Evolutionary conservation across 2,329 filamentous ascomycete species (phyloP).

Genomic region (Didymella arachidicola): DNA sequence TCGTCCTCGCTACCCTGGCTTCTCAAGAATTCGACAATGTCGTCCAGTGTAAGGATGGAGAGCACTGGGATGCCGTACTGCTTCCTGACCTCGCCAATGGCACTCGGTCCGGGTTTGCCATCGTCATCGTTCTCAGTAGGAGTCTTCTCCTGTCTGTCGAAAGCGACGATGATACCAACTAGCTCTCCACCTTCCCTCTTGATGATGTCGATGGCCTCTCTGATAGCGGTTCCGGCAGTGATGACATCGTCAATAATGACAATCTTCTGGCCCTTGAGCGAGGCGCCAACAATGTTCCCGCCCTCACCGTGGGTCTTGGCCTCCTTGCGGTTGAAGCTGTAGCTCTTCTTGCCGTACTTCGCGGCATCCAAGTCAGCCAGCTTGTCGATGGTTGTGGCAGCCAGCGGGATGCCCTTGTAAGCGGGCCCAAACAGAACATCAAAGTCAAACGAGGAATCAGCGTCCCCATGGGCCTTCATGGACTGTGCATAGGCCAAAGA

Average conservation of each 20-base stretch:
- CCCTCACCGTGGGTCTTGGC: constrained; percentile 96
- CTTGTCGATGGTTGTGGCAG: constrained; percentile 77
- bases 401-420: constrained; percentile 97
- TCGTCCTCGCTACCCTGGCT: constrained; percentile 56
- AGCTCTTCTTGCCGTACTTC: constrained; percentile 74
- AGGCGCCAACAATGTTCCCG: constrained; percentile 87
- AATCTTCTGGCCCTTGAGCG: constrained; percentile 82
- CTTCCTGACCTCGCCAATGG: constrained; percentile 83
- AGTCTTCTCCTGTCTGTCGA: constrained; percentile 87
- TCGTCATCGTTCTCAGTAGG: constrained; percentile 68
- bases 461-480: constrained; percentile 56
- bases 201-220: constrained; percentile 91
- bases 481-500: constrained; percentile 79
- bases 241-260: constrained; percentile 97
- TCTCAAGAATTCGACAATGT: constrained; percentile 66
- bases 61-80: constrained; percentile 85
- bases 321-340: constrained; percentile 95
- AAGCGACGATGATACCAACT: constrained; percentile 84
- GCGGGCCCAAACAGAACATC: constrained; percentile 93
- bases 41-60: constrained; percentile 82
- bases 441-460: constrained; percentile 63
- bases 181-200: constrained; percentile 82
- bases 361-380: constrained; percentile 72
- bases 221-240: constrained; percentile 91
- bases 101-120: constrained; percentile 74